Evolutionary conservation across 106 monocot genomes (phyloP).

Genomic region (Platanthera guangdongensis): DNA sequence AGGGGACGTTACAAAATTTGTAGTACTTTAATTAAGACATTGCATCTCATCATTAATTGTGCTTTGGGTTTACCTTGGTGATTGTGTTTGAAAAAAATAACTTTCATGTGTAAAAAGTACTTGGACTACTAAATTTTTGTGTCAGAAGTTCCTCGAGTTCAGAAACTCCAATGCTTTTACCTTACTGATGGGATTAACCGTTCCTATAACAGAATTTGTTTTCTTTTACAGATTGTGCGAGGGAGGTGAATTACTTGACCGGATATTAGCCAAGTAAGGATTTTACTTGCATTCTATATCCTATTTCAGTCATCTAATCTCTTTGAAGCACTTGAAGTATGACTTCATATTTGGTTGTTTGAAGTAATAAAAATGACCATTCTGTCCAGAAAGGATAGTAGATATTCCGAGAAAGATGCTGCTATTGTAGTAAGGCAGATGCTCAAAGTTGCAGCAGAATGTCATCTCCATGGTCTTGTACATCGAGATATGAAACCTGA

Average conservation of each 20-base stretch:
- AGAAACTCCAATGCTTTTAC: neutral
- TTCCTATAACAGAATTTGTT: neutral
- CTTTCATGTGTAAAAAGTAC: too few species aligned
- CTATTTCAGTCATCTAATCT: conserved; percentile 1
- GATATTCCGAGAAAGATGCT: conserved; percentile 92
- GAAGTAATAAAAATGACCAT: neutral
- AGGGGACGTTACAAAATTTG: too few species aligned
- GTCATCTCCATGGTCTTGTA: conserved; percentile 89
- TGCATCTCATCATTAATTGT: too few species aligned
- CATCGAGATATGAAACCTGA: conserved; percentile 96
- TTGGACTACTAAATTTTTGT: conserved; percentile 22
- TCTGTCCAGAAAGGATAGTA: conserved; percentile 70
- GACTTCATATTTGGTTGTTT: neutral
- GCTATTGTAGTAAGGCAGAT: conserved; percentile 80
- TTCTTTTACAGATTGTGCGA: conserved; percentile 67
- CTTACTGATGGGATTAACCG: neutral
- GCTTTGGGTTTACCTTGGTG: too few species aligned
- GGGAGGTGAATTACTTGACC: conserved; percentile 85
- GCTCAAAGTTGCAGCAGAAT: conserved; percentile 90
- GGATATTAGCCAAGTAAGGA: conserved; percentile 82
- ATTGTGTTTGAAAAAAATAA: too few species aligned
- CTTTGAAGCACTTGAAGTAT: neutral
- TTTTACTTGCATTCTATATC: neutral
- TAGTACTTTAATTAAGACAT: too few species aligned
- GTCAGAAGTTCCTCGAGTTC: conserved; percentile 6